Evolutionary conservation across 139 green algal genomes (phyloP).

Genomic region (Pseudopediastrum boryanum): DNA sequence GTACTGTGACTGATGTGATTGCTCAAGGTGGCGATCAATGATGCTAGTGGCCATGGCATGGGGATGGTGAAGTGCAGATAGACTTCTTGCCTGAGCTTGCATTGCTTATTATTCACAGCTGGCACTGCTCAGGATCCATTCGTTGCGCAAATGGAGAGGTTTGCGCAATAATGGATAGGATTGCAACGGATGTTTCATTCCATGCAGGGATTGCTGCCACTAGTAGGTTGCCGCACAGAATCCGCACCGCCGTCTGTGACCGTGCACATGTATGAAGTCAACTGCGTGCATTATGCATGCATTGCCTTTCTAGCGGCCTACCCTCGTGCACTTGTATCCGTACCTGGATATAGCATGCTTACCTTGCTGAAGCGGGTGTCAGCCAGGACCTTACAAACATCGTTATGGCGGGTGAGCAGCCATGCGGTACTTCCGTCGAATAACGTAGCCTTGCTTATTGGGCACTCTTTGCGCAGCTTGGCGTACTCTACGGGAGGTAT

Average conservation of each 20-base stretch:
- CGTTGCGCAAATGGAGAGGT: too few relatives aligned
- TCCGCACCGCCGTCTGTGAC: background rate
- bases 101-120: too few relatives aligned
- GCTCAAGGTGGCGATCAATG: too few relatives aligned
- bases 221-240: background rate
- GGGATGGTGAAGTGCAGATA: too few relatives aligned
- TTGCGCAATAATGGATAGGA: too few relatives aligned
- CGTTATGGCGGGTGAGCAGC: conserved; percentile 44
- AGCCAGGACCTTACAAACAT: conserved; percentile 36
- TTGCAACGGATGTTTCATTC: background rate
- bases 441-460: conserved; percentile 21
- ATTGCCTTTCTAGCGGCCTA: background rate
- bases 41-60: too few relatives aligned
- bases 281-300: background rate
- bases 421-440: conserved; percentile 47
- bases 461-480: conserved; percentile 12
- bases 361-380: conserved; percentile 53
- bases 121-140: too few relatives aligned
- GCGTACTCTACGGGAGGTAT: conserved; percentile 14
- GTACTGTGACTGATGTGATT: too few relatives aligned
- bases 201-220: background rate
- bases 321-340: background rate
- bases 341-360: background rate
- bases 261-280: too few relatives aligned
- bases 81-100: too few relatives aligned